These are phyloP conservation scores for Tetracladium marchalianum DNA, from an alignment of 495 filamentous ascomycete species.

Conservation along the genomic window DNA sequence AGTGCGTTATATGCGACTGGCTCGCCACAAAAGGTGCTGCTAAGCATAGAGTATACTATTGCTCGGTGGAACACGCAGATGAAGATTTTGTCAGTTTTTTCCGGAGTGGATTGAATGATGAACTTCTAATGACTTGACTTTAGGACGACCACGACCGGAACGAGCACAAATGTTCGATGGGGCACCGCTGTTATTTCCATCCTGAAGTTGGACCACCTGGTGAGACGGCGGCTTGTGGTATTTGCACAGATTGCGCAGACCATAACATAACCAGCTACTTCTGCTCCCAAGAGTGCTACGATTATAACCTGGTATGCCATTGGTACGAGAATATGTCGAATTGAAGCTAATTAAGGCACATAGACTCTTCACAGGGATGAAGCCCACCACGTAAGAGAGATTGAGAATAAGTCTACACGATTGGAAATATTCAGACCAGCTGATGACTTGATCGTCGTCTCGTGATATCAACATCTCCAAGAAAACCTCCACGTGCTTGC, in stretches of 20 bases:
- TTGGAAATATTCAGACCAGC: background rate
- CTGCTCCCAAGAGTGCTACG: conserved; percentile 15
- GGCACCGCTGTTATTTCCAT: conserved; percentile 10
- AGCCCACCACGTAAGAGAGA: conserved; percentile 2
- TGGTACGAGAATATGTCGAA: background rate
- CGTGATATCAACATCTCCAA: no score
- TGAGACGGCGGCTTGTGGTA: conserved; percentile 5
- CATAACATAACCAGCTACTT: conserved; percentile 7
- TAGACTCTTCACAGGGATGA: conserved; percentile 4
- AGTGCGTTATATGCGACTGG: conserved; percentile 31
- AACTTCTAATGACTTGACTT: background rate
- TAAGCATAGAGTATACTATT: conserved; percentile 27
- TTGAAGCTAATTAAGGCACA: background rate
- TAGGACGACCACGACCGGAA: conserved; percentile 14
- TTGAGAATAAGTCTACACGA: background rate
- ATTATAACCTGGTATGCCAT: conserved; percentile 10
- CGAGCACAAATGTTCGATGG: conserved; percentile 13
- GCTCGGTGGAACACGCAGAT: conserved; percentile 30
- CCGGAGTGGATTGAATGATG: background rate
- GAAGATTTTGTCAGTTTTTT: conserved; percentile 30
- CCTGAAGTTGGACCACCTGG: conserved; percentile 5
- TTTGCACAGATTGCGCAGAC: conserved; percentile 15
- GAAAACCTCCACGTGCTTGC: no score
- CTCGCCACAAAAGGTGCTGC: conserved; percentile 21
- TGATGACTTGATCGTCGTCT: conserved; percentile 1